These are phyloP conservation scores for Cladophialophora psammophila DNA, from an alignment of 2,329 filamentous ascomycete genomes.

Conservation along the genomic window DNA sequence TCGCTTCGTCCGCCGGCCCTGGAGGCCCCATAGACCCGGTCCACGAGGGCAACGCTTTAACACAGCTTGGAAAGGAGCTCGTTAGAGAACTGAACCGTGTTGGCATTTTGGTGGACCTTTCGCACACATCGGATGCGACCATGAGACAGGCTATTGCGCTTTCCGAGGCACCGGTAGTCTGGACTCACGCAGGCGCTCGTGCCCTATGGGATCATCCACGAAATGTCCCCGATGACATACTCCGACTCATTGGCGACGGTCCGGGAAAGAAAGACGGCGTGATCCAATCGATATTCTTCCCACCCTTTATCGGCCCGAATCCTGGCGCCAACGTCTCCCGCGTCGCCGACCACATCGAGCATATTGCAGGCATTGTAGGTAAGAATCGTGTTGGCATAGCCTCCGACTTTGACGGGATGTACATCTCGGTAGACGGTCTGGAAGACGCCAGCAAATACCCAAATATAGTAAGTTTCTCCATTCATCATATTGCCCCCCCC, in stretches of 20 bases:
- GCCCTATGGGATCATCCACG: conserved; percentile 46
- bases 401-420: conserved; percentile 49
- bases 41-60: conserved; percentile 36
- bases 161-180: conserved; percentile 43
- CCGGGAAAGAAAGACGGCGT: conserved; percentile 47
- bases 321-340: conserved; percentile 23
- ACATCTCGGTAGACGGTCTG: conserved; percentile 70
- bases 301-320: conserved; percentile 39
- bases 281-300: conserved; percentile 50
- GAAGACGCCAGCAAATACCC: conserved; percentile 88
- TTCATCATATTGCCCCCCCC: background rate
- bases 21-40: conserved; percentile 23
- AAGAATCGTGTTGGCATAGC: conserved; percentile 49
- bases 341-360: conserved; percentile 51
- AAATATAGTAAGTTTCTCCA: conserved; percentile 56
- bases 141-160: conserved; percentile 41
- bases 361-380: conserved; percentile 45
- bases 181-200: conserved; percentile 43
- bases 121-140: conserved; percentile 41
- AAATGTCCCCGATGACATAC: conserved; percentile 54
- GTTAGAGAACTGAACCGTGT: conserved; percentile 43
- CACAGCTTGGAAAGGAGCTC: conserved; percentile 38
- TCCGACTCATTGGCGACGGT: conserved; percentile 43
- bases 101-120: conserved; percentile 43
- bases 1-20: conserved; percentile 40